phyloP scores from a whole-genome alignment of 2,329 filamentous ascomycete species.

The Hawksworthiomyces lignivorus region DNA sequence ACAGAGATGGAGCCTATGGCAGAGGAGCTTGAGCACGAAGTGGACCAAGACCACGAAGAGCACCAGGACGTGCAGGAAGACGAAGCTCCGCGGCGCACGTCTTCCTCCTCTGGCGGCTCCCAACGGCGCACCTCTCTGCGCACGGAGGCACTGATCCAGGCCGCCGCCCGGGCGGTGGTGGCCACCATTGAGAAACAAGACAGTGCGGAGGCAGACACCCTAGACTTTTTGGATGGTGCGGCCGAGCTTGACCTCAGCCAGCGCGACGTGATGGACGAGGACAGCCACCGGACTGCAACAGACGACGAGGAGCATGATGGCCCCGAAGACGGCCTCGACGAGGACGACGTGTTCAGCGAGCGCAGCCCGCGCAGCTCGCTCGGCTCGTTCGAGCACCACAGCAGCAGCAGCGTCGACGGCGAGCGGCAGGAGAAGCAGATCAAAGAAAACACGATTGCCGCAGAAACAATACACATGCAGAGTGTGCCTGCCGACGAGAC shows the following conservation, averaged over 20 bases:
- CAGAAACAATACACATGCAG: no score
- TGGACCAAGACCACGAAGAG: background rate
- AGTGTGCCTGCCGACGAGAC: no score
- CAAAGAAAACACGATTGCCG: no score
- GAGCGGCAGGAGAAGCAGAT: constrained; percentile 4
- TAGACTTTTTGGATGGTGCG: no score
- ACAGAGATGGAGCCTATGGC: background rate
- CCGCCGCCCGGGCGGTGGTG: constrained; percentile 43
- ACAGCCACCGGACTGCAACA: constrained; percentile 21
- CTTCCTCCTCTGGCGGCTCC: constrained; percentile 12
- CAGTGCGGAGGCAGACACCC: background rate
- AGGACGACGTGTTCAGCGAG: constrained; percentile 53
- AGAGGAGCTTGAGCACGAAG: background rate
- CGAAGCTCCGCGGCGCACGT: constrained; percentile 1
- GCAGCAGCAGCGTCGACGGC: constrained; percentile 13
- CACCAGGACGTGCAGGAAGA: background rate
- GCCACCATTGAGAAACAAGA: constrained; percentile 35
- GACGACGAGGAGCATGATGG: constrained; percentile 35
- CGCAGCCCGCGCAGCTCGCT: constrained; percentile 50
- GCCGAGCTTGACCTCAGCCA: no score
- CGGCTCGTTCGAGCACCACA: constrained; percentile 35
- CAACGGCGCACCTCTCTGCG: constrained; percentile 33
- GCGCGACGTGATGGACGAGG: constrained; percentile 18
- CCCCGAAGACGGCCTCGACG: constrained; percentile 43
- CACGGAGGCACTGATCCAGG: constrained; percentile 46